Conservation (phyloP, 352 stramenopile species). For the Blastocystis sp. region DNA sequence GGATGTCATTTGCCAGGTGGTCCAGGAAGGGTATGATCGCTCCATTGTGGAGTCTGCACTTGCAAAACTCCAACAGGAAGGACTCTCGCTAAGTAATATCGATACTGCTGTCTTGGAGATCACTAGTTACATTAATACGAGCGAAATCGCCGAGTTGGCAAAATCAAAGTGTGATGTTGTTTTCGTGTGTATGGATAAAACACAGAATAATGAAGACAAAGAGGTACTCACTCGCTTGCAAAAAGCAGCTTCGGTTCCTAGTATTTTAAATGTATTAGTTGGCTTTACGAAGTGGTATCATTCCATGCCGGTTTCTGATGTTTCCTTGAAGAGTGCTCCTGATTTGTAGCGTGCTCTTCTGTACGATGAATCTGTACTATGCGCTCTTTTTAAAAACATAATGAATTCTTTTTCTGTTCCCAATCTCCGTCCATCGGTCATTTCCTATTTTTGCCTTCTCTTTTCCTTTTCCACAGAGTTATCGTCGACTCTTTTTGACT, state of each 20-base stretch:
- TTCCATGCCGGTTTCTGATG: neutral
- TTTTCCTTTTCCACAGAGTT: neutral
- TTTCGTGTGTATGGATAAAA: neutral
- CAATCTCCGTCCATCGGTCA: neutral
- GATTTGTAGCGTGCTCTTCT: neutral
- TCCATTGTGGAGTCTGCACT: neutral
- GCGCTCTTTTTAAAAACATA: neutral
- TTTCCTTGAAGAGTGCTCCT: neutral
- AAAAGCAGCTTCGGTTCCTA: neutral
- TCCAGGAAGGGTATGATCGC: neutral
- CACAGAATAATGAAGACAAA: neutral
- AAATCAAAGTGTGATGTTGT: too few species aligned
- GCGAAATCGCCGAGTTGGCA: too few species aligned
- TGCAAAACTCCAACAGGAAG: neutral
- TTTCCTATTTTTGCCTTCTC: neutral
- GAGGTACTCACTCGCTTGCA: neutral
- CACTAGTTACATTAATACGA: neutral
- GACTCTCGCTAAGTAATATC: neutral
- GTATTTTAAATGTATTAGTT: neutral
- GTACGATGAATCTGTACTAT: neutral
- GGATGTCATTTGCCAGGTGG: neutral
- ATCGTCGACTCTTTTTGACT: neutral
- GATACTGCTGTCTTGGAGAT: neutral
- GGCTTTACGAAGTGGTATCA: slow-evolving; percentile 9
- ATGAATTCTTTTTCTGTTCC: neutral